phyloP scores from a whole-genome alignment of 306 rosid species.

The Fragaria nilgerrensis region DNA sequence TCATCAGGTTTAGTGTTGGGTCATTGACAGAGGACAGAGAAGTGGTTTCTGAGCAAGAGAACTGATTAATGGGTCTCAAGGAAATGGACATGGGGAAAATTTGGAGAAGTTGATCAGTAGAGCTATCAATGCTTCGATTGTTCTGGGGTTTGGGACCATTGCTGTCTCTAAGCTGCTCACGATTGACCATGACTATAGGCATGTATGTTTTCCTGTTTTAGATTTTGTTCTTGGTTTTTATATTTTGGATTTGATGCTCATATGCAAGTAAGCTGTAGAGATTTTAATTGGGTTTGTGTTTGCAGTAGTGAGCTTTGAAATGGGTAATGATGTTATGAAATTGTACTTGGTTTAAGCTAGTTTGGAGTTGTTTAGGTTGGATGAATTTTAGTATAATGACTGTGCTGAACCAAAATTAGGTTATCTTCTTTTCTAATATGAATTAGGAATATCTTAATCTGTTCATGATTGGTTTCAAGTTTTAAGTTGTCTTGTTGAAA shows the following conservation, averaged over 20 bases:
- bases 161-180: constrained; percentile 84
- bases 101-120: constrained; percentile 40
- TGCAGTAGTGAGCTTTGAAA: background rate
- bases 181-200: constrained; percentile 90
- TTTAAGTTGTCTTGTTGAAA: background rate
- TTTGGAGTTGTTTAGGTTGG: background rate
- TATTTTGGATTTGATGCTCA: background rate
- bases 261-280: background rate
- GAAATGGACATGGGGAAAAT: constrained; percentile 25
- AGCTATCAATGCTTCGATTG: constrained; percentile 65
- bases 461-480: background rate
- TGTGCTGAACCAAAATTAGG: background rate
- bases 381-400: background rate
- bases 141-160: too few species aligned
- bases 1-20: constrained; percentile 27
- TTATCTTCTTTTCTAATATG: background rate
- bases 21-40: constrained; percentile 58
- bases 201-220: constrained; percentile 44
- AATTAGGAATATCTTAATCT: background rate
- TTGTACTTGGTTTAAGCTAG: background rate
- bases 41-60: constrained; percentile 32
- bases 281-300: background rate
- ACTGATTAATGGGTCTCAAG: constrained; percentile 32
- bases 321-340: background rate
- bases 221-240: background rate